phyloP scores from a whole-genome alignment of 371 early-diverging fungal genomes.

The Cokeromyces recurvatus region DNA sequence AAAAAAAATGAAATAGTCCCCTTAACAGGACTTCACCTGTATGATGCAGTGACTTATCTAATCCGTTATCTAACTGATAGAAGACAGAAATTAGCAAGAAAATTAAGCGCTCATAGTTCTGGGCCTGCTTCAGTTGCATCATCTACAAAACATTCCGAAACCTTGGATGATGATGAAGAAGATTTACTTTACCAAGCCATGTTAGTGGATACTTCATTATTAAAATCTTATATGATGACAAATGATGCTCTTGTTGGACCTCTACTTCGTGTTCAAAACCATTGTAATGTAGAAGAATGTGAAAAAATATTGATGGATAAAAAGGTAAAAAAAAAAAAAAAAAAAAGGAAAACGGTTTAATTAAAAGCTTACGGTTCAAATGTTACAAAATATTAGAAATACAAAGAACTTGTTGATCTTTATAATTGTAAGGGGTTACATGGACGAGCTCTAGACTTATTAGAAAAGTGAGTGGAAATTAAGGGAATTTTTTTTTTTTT shows the following conservation, averaged over 20 bases:
- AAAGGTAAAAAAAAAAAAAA: conserved; percentile 41
- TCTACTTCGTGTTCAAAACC: conserved; percentile 80
- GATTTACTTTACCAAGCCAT: conserved; percentile 53
- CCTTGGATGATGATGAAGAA: conserved; percentile 36
- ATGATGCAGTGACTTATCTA: conserved; percentile 60
- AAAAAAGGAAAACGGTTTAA: not conserved
- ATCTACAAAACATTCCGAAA: too few species aligned
- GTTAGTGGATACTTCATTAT: conserved; percentile 86
- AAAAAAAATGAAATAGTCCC: conserved; percentile 26
- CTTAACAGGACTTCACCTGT: conserved; percentile 41
- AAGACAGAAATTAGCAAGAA: conserved; percentile 56
- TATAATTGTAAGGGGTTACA: conserved; percentile 88
- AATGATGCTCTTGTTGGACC: conserved; percentile 29
- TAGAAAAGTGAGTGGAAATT: conserved; percentile 37
- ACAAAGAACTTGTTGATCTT: conserved; percentile 83
- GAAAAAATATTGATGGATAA: conserved; percentile 73
- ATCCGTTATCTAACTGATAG: conserved; percentile 71
- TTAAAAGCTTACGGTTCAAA: too few species aligned
- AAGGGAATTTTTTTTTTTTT: not conserved
- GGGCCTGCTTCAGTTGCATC: conserved; percentile 5
- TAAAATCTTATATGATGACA: conserved; percentile 55
- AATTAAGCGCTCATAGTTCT: conserved; percentile 15
- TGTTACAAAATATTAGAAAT: conserved; percentile 48
- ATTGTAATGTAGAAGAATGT: conserved; percentile 81
- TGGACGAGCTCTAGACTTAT: conserved; percentile 78